Conservation (phyloP, 73 alveolate species). For the Paramecium pentaurelia region DNA sequence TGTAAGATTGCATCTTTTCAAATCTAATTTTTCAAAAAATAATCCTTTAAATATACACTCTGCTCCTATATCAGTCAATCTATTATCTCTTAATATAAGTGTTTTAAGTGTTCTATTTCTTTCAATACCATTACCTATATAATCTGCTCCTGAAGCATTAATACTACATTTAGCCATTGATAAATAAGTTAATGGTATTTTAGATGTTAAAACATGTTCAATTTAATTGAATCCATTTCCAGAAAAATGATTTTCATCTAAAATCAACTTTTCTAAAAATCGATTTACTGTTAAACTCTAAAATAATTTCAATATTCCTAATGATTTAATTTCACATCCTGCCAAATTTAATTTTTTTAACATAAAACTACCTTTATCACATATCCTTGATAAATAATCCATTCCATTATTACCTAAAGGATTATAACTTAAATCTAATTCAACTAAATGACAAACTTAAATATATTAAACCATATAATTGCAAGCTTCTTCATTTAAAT, state of each 20-base stretch:
- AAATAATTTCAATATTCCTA: slow-evolving; percentile 18
- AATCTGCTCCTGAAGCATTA: slow-evolving; percentile 12
- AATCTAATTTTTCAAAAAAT: background rate
- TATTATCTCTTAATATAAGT: slow-evolving; percentile 51
- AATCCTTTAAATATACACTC: slow-evolving; percentile 55
- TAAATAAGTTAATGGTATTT: background rate
- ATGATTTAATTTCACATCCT: slow-evolving; percentile 50
- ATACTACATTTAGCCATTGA: background rate
- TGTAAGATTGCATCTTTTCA: background rate
- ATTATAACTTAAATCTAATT: slow-evolving; percentile 25
- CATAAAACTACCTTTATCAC: slow-evolving; percentile 5
- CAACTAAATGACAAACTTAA: background rate
- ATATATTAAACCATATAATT: background rate
- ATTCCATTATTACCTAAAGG: slow-evolving; percentile 37
- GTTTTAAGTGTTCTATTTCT: slow-evolving; percentile 38
- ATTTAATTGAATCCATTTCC: background rate
- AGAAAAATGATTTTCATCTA: background rate
- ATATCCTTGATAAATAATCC: background rate
- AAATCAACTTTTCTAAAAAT: background rate
- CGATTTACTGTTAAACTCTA: background rate
- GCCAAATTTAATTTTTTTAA: slow-evolving; percentile 34
- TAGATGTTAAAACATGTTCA: background rate
- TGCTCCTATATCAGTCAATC: slow-evolving; percentile 49
- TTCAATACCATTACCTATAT: slow-evolving; percentile 61
- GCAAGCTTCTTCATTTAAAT: slow-evolving; percentile 11